A percentile compares a stretch with the other conserved stretches of the same genome.
phyloP scores from a whole-genome alignment of 2,329 filamentous ascomycete genomes.

The Sporothrix pseudoabietina region DNA sequence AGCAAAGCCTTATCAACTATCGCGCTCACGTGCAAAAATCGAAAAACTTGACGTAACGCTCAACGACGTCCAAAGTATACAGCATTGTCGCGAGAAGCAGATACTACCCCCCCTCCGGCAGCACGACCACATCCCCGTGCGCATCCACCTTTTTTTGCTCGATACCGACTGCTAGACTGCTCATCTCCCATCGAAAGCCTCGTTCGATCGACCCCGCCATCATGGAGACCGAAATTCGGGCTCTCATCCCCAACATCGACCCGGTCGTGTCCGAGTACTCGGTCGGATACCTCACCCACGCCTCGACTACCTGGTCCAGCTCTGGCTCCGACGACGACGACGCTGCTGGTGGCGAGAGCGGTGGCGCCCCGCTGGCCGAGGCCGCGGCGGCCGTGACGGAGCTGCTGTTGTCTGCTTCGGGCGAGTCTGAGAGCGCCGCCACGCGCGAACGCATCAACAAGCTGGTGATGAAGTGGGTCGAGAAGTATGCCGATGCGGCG shows the following conservation, averaged over 20 bases:
- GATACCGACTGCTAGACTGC: too few species aligned
- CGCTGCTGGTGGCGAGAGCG: constrained; percentile 48
- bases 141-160: background rate
- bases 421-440: constrained; percentile 65
- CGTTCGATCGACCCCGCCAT: constrained; percentile 43
- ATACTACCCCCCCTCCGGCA: background rate
- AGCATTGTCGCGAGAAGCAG: background rate
- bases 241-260: constrained; percentile 83
- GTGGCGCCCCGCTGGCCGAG: constrained; percentile 73
- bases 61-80: background rate
- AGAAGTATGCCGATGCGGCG: constrained; percentile 65
- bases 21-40: constrained; percentile 31
- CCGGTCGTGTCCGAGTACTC: constrained; percentile 89
- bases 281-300: constrained; percentile 91
- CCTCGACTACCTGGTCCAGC: constrained; percentile 77
- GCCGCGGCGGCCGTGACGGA: constrained; percentile 84
- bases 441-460: constrained; percentile 78
- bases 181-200: background rate
- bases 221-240: constrained; percentile 88
- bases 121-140: background rate
- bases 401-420: constrained; percentile 89
- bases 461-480: constrained; percentile 87
- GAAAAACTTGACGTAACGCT: constrained; percentile 15
- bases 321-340: constrained; percentile 69
- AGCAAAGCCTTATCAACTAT: background rate